Base-by-base conservation (phyloP, 495 filamentous ascomycete genomes). In the Tuber indicum region DNA sequence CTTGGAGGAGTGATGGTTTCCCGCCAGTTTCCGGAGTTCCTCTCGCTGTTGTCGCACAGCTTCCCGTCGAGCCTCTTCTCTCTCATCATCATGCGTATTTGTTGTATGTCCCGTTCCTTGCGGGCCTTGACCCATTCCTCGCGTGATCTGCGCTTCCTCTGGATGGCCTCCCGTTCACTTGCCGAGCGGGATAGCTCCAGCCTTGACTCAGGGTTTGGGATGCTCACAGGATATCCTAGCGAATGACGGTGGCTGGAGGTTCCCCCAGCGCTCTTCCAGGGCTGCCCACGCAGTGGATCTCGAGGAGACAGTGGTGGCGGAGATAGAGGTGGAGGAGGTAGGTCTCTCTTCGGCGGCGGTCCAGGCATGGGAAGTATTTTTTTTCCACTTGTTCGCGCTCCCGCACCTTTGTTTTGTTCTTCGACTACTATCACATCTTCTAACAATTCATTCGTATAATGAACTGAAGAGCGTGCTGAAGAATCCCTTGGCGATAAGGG, bases 271-370 rank as follows among this genome's bases (percentile, higher is more conserved):
- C 76, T 44, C 42, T 73, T 72, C 47, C 43, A 45, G 21, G 72
- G 19, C 8, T 26, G 52, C 23, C 44, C 74, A 62, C 10, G 44
- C n/a, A 39, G 42, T 52, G 43, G 71, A 39, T 52, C 58, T 69
- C 80, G 78, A 26, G 82, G 82, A 19, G 78, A 80, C 76, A 84
- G 83, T 26, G 85, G 81, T 12, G 79, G 79, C 76, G 84, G 83
- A 32, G 85, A 85, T 70, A 85, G 76, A 32, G 85, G 85, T 70
- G 86, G 76, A 41, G 85, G 84, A 42, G 85, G 85, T n/a, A 86
- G 70, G 23, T 81, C 81, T 76, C 80, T 81, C 26, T 82, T 86
- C 32, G 85, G 85, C 17, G 85, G 84, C 41, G 85, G 85, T 12
- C 85, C 85, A 42, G 85, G 84, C 62, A 77, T 82, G 23, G 84